Percentiles rank a stretch among this genome's conserved stretches.
These are phyloP conservation scores for Phytopythium cucurbitacearum DNA, from an alignment of 352 stramenopile genomes.

Conservation along the genomic window DNA sequence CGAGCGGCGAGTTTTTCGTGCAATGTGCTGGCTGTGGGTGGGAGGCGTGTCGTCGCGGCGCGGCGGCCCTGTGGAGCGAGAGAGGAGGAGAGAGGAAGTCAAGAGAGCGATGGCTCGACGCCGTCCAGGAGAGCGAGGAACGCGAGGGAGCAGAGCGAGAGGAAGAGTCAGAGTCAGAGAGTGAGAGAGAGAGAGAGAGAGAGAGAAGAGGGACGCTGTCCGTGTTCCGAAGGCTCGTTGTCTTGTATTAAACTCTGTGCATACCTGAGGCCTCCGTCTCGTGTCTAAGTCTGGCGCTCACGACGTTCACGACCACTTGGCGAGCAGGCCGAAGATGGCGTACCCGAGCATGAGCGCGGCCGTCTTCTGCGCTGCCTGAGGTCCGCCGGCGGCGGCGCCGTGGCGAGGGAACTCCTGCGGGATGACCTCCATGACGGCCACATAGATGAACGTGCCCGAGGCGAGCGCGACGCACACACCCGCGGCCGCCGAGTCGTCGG, in stretches of 20 bases:
- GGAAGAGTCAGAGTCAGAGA: slow-evolving; percentile 8
- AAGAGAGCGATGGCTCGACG: slow-evolving; percentile 6
- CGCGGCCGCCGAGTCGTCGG: slow-evolving; percentile 49
- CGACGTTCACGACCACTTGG: slow-evolving; percentile 63
- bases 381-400: slow-evolving; percentile 14
- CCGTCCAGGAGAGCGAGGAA: slow-evolving; percentile 13
- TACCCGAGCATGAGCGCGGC: slow-evolving; percentile 59
- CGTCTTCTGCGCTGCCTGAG: slow-evolving; percentile 33
- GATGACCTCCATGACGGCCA: slow-evolving; percentile 84
- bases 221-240: too few relatives aligned
- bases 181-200: slow-evolving; percentile 15
- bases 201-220: slow-evolving; percentile 7
- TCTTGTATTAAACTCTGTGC: too few relatives aligned
- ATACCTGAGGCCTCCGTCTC: background rate
- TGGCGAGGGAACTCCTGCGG: slow-evolving; percentile 72
- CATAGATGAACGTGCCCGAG: slow-evolving; percentile 82
- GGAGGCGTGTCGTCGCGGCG: too few relatives aligned
- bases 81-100: background rate
- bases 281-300: slow-evolving; percentile 8
- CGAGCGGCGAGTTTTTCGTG: too few relatives aligned
- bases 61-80: background rate
- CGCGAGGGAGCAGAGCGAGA: slow-evolving; percentile 7
- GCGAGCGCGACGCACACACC: slow-evolving; percentile 61
- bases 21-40: too few relatives aligned
- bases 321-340: slow-evolving; percentile 66